Evolutionary conservation across 176 grass and related monocot genomes (phyloP).

Genomic region (Zizania latifolia): DNA sequence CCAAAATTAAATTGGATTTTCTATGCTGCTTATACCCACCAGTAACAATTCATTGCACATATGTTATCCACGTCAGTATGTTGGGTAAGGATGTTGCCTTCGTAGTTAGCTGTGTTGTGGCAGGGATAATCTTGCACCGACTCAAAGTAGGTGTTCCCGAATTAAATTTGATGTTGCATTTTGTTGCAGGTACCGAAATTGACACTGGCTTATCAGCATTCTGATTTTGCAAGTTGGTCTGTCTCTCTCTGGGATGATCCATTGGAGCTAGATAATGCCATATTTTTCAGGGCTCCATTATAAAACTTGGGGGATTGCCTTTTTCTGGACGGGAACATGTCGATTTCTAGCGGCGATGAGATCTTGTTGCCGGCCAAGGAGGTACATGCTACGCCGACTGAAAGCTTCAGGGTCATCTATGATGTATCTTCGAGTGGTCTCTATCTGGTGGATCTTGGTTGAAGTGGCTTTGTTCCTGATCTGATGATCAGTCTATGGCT

Average conservation of each 20-base stretch:
- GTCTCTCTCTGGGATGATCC: neutral
- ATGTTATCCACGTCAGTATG: neutral
- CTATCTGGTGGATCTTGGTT: neutral
- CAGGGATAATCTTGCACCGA: neutral
- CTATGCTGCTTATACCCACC: neutral
- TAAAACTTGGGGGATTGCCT: neutral
- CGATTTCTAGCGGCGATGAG: conserved; percentile 21
- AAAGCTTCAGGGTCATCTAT: conserved; percentile 4
- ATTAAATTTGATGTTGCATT: conserved; percentile 21
- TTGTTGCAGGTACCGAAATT: conserved; percentile 21
- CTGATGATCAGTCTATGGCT: neutral
- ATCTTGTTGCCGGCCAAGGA: conserved; percentile 9
- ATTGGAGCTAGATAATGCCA: conserved; percentile 21
- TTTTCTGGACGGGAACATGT: conserved; percentile 6
- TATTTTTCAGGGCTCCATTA: conserved; percentile 23
- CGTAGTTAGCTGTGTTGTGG: conserved; percentile 1
- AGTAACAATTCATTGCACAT: neutral
- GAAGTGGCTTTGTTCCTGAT: neutral
- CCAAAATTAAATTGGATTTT: neutral
- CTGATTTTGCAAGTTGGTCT: conserved; percentile 32
- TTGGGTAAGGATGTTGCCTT: neutral
- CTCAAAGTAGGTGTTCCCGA: neutral
- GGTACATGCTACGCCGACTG: neutral
- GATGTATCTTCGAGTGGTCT: neutral
- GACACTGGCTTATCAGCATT: neutral